Evolutionary conservation across 1,284 basidiomycete genomes (phyloP), one percentile per base, ranked within the genome.

Genomic region (Entoloma clypeatum): DNA sequence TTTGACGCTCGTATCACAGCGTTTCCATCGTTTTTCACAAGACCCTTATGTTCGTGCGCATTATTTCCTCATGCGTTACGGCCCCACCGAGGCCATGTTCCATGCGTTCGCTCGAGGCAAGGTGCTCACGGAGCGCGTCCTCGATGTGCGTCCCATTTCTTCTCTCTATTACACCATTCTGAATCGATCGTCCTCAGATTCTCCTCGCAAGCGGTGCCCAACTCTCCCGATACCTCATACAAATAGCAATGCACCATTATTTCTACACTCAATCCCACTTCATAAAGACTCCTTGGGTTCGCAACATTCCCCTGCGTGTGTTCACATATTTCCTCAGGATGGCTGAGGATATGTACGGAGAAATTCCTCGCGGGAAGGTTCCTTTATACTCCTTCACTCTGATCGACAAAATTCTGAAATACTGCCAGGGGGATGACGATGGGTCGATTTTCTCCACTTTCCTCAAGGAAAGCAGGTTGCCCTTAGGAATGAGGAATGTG

Each of bases 201-300:
- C 70, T 87, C 42, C 64, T 86, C 47, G 70, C 73, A 39, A 83
- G 81, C 54, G 83, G 83, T 44, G 84, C 82, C 40, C 81, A 83
- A 55, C 59, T 86, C 50, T 87, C 84, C 48, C 75, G 84, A 45
- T 87, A 87, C 61, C 71, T 87, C 42, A 70, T 80, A 30, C 85
- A 87, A 60, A 72, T 82, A 41, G 79, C 84, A 36, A 77, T 83
- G 39, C 82, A 86, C 45, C 84, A 87, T 55, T 85, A 78, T 56
- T 86, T 84, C 57, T 75, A 79, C 49, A 75, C 80, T 1, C 74
- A 77, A 49, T 66, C 77, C 18, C 80, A 82, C 47, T 87, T 85
- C 51, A 74, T 86, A 59, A 86, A 85, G 62, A 73, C 75, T 1
- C 65, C 66, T 17, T 87, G 84, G 84, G 80, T 80, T 47, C 75